A percentile compares a stretch with the other conserved stretches of the same genome.
Conservation (phyloP, 2,329 filamentous ascomycete species). For the Paraphaeosphaeria minitans region DNA sequence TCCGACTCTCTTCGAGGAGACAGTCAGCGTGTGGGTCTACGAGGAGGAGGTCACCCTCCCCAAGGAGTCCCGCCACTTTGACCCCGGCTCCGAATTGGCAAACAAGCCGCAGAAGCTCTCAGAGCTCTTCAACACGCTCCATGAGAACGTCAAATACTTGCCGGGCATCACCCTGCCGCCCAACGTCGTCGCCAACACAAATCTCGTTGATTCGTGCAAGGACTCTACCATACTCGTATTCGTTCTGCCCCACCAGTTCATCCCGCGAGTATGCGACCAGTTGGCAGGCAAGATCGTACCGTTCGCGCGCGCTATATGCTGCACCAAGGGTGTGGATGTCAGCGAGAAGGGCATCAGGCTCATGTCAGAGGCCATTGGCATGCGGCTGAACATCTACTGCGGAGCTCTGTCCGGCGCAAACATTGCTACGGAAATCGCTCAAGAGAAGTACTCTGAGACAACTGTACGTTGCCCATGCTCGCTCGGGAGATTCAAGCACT, state of each 20-base stretch:
- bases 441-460: constrained; percentile 96
- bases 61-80: constrained; percentile 74
- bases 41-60: constrained; percentile 85
- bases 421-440: constrained; percentile 91
- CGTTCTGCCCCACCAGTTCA: constrained; percentile 97
- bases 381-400: constrained; percentile 91
- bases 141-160: constrained; percentile 98
- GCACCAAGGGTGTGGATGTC: constrained; percentile 97
- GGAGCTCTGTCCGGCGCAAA: constrained; percentile 95
- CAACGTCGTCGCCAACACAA: constrained; percentile 85
- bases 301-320: constrained; percentile 91
- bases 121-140: constrained; percentile 82
- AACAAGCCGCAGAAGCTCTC: constrained; percentile 84
- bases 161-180: constrained; percentile 81
- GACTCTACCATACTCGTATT: constrained; percentile 90
- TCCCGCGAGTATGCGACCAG: constrained; percentile 81
- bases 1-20: constrained; percentile 79
- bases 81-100: constrained; percentile 61
- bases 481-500: not conserved
- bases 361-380: constrained; percentile 93
- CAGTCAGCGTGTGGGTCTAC: constrained; percentile 99
- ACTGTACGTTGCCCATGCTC: constrained; percentile 53
- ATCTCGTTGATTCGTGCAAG: constrained; percentile 77
- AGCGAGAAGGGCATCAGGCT: constrained; percentile 82
- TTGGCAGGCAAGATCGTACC: constrained; percentile 88